A percentile compares a stretch with the other conserved stretches of the same genome.
phyloP scores from a whole-genome alignment of 2,329 filamentous ascomycete genomes.

The Penicillium sp. region DNA sequence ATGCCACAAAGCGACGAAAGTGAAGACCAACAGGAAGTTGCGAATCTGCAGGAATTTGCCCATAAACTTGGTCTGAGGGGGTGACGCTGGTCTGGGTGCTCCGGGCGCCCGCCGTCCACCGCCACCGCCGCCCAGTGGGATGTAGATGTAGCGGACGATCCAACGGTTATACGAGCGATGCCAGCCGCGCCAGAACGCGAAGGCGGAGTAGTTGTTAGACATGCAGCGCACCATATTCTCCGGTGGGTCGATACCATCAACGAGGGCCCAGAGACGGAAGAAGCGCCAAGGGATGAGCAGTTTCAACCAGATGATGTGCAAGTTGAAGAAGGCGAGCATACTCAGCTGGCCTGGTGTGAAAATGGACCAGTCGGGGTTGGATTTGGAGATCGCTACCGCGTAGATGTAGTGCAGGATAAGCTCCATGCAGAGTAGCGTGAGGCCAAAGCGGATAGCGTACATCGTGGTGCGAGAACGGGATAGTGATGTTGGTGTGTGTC shows the following conservation, averaged over 20 bases:
- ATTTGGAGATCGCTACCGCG: slow-evolving; percentile 84
- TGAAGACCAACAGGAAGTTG: slow-evolving; percentile 84
- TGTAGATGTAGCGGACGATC: slow-evolving; percentile 88
- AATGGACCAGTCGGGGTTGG: slow-evolving; percentile 70
- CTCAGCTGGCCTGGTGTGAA: slow-evolving; percentile 86
- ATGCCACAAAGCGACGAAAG: slow-evolving; percentile 96
- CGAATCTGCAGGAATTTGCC: slow-evolving; percentile 58
- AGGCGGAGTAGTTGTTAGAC: slow-evolving; percentile 85
- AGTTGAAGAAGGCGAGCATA: slow-evolving; percentile 90
- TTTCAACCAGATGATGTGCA: slow-evolving; percentile 97
- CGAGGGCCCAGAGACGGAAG: slow-evolving; percentile 91
- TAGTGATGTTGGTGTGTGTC: slow-evolving; percentile 69
- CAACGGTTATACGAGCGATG: slow-evolving; percentile 93
- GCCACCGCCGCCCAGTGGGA: slow-evolving; percentile 74
- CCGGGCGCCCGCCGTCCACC: slow-evolving; percentile 25
- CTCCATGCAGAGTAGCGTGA: slow-evolving; percentile 85
- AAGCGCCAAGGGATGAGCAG: slow-evolving; percentile 96
- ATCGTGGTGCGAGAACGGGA: slow-evolving; percentile 66
- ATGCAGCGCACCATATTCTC: slow-evolving; percentile 99
- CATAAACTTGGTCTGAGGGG: slow-evolving; percentile 37
- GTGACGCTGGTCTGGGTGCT: slow-evolving; percentile 45
- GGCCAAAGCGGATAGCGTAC: slow-evolving; percentile 76
- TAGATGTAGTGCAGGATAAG: slow-evolving; percentile 88
- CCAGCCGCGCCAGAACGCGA: slow-evolving; percentile 95
- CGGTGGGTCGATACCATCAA: slow-evolving; percentile 88